Evolutionary conservation across 257 asterid species (phyloP).

Genomic region (Solanum gandarillasii): DNA sequence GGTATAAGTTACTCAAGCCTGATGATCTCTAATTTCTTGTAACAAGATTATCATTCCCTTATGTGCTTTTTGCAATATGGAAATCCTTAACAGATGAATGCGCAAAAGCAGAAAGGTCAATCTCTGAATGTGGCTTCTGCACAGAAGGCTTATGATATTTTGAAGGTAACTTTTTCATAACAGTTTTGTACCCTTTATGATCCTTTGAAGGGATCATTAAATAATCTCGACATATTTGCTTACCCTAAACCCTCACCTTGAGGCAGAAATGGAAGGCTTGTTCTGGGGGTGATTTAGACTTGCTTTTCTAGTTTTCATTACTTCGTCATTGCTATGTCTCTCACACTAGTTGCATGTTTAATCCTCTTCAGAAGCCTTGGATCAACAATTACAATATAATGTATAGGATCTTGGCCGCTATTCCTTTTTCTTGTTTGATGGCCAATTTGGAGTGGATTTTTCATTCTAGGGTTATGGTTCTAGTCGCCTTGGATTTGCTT

Average conservation of each 20-base stretch:
- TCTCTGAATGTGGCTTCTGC: constrained; percentile 60
- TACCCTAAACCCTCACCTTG: not conserved
- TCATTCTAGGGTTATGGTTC: not conserved
- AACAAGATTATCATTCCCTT: not conserved
- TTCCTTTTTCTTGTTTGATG: not conserved
- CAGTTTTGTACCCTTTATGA: not conserved
- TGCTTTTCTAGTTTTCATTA: not conserved
- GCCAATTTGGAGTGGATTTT: not conserved
- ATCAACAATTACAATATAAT: not conserved
- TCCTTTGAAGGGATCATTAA: not conserved
- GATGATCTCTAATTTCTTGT: not conserved
- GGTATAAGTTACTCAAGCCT: constrained; percentile 20
- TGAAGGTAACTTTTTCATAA: constrained; percentile 40
- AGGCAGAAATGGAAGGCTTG: not conserved
- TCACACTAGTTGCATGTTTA: not conserved
- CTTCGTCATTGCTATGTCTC: not conserved
- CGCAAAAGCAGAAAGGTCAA: constrained; percentile 89
- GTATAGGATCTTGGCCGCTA: not conserved
- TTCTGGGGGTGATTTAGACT: not conserved
- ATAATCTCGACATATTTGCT: not conserved
- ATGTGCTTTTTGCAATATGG: not conserved
- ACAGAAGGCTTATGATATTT: constrained; percentile 67
- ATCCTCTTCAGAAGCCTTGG: not conserved
- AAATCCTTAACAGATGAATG: constrained; percentile 40
- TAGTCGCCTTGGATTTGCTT: not conserved